Evolutionary conservation across 2,329 filamentous ascomycete genomes (phyloP), one percentile per base, ranked within the genome.

Genomic region (Trichoderma sp.): DNA sequence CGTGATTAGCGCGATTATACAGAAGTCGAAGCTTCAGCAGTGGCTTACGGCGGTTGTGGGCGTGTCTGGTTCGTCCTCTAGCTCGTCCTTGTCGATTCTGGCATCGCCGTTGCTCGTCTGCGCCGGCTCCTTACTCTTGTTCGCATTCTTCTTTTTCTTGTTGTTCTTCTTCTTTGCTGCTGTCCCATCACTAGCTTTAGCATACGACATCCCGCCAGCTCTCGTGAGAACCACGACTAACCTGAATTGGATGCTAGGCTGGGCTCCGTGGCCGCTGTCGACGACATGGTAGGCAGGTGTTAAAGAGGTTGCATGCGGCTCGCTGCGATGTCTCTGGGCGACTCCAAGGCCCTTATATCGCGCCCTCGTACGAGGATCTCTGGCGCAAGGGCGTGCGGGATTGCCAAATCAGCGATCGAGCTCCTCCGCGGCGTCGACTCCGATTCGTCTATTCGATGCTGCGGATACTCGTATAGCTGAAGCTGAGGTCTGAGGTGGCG

Each of bases 81-180:
- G 78, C 57, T 84, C 80, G 68, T 83, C 83, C 53, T 81, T 77
- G 57, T 80, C 78, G 70, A 75, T 79, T 65, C 77, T 78, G 65
- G 76, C 70, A 39, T 81, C 77, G 70, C 75, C 78, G 73, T 79
- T 81, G 63, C 76, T 81, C 64, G 81, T 76, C 71, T 81, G 80
- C 63, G 78, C 74, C 12, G 80, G 73, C 24, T 83, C 82, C 76
- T 85, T 86, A 71, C 81, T 79, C 78, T 86, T 87, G 78, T 81
- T 82, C 58, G 83, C 82, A 75, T 85, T 87, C 83, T 87, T 88
- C 83, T 88, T 89, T 81, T 88, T 89, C 76, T 86, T 89, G 77
- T 84, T 86, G 78, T 84, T 86, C 82, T 87, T 89, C 82, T 88
- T 89, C 81, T 86, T 87, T 64, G 83, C 77, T 76, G 81, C 83